Conservation (phyloP, 1,284 basidiomycete genomes). For the Cryptococcus sp. region DNA sequence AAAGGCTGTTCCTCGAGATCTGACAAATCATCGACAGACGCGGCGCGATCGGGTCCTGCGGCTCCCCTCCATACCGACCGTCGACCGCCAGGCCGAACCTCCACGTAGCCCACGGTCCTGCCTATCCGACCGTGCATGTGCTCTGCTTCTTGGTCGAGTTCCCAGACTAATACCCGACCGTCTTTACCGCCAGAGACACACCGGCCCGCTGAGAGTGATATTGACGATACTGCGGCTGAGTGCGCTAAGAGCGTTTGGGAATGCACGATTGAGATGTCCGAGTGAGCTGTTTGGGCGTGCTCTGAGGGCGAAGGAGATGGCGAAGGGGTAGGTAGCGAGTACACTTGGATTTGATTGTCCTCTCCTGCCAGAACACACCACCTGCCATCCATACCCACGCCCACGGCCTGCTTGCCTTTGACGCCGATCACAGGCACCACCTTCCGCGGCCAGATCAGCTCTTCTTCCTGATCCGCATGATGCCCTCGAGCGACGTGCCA, state of each 20-base stretch:
- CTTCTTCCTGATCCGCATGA: constrained; percentile 14
- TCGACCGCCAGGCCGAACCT: constrained; percentile 38
- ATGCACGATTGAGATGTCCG: constrained; percentile 31
- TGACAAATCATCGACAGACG: constrained; percentile 2
- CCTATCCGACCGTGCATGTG: constrained; percentile 23
- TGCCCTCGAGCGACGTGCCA: constrained; percentile 33
- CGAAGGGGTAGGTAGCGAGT: constrained; percentile 37
- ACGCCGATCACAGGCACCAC: constrained; percentile 43
- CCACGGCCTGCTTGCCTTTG: constrained; percentile 35
- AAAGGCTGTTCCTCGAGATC: background rate
- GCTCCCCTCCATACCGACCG: constrained; percentile 23
- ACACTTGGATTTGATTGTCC: constrained; percentile 52
- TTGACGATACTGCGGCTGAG: constrained; percentile 39
- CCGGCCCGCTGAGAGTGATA: constrained; percentile 40
- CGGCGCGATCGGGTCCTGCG: constrained; percentile 20
- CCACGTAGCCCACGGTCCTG: constrained; percentile 43
- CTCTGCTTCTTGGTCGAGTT: constrained; percentile 38
- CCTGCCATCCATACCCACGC: constrained; percentile 46
- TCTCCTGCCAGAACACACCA: constrained; percentile 52
- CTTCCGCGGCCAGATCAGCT: constrained; percentile 38
- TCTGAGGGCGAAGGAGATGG: constrained; percentile 14
- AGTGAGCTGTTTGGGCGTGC: background rate
- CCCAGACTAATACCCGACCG: constrained; percentile 51
- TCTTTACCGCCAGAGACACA: constrained; percentile 49
- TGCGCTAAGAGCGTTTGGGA: constrained; percentile 50